Evolutionary conservation across 2,329 filamentous ascomycete genomes (phyloP), one percentile per base, ranked within the genome.

Genomic region (Beauveria australis): DNA sequence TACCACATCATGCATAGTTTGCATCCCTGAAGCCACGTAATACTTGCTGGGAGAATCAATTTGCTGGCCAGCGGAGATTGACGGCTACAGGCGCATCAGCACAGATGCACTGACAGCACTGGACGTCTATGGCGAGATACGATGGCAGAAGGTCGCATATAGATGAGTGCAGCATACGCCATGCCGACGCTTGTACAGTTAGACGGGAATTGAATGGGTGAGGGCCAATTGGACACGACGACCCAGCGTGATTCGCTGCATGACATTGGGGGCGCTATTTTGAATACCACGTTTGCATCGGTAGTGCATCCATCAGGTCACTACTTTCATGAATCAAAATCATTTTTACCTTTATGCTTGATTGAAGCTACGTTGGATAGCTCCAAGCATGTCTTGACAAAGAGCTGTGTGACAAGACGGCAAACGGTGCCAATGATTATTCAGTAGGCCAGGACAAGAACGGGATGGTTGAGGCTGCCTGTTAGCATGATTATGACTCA

Each of bases 261-360:
- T 52, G 56, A 59, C 56, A 59, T 59, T 59, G 56, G 56, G 56
- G 56, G 56, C 56, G 56, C 56, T 59, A 51, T 59, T 59, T 59
- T 52, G 56, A 59, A 59, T 59, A 59, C 56, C 56, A 59, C 47
- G 56, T 59, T 59, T 59, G 56, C 56, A 52, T 59, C 24, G 30
- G 56, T 37, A 59, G 56, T 30, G 22, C 16, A 40, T 52, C 56
- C 54, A 26, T 6, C n/a, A 52, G 30, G 37, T 44, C 47, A 30
- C 47, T 51, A 48, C 46, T 44, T 43, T 24, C 7, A 43, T 44
- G 47, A 59, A 44, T 59, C 28, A 59, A 49, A 24, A 52, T 52
- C 30, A 41, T 26, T 41, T 18, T 16, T 30, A 10, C 47, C 41
- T 43, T 37, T 6, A 37, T 37, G 33, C 33, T 37, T 5, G 33